Conservation (phyloP, 129 eudicot species). For the Deinandra increscens region DNA sequence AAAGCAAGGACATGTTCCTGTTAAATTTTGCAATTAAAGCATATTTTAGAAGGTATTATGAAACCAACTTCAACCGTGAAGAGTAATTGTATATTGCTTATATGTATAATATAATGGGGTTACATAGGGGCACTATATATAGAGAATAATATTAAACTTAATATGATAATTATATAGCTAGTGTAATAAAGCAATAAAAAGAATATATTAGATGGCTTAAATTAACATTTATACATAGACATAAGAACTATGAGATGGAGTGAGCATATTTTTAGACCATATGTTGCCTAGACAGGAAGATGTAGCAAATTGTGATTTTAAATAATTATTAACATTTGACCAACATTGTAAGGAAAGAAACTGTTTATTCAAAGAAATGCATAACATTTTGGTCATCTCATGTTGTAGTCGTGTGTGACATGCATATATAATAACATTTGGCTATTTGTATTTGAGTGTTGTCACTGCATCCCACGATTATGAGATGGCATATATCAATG, state of each 20-base stretch:
- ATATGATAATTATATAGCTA: background rate
- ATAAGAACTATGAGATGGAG: background rate
- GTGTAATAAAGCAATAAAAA: background rate
- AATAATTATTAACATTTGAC: background rate
- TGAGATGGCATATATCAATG: background rate
- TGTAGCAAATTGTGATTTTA: background rate
- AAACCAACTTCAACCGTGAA: background rate
- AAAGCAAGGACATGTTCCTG: constrained; percentile 79
- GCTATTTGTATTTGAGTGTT: background rate
- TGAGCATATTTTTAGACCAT: background rate
- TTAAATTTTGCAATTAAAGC: constrained; percentile 19
- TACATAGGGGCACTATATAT: background rate
- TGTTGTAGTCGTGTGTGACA: background rate
- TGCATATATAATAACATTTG: background rate
- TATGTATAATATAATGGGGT: background rate
- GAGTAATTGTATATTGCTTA: background rate
- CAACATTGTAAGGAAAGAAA: too few species aligned
- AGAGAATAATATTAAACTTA: background rate
- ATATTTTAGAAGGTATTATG: background rate
- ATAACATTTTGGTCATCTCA: background rate
- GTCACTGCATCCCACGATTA: background rate
- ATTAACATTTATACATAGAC: background rate
- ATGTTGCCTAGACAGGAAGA: background rate
- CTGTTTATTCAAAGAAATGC: too few species aligned
- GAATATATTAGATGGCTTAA: background rate